Conservation (phyloP, 2,329 filamentous ascomycete species). For the Cyphellophora europaea region DNA sequence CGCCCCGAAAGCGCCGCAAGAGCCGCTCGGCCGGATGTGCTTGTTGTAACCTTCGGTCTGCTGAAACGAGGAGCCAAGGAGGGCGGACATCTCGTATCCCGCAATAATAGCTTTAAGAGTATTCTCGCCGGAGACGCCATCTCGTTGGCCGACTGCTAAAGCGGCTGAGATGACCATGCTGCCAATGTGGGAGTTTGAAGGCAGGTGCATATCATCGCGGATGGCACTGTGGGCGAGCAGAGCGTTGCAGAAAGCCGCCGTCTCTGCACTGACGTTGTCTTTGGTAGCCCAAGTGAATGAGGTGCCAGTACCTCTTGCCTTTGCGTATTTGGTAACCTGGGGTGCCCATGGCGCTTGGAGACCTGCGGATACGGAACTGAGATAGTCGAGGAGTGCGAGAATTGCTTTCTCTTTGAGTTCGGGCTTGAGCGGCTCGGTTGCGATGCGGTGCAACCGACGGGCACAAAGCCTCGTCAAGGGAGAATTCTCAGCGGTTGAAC, state of each 20-base stretch:
- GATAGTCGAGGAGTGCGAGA: conserved; percentile 4
- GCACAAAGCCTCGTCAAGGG: conserved; percentile 9
- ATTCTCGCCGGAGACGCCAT: conserved; percentile 5
- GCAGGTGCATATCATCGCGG: conserved; percentile 10
- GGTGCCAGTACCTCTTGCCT: not conserved
- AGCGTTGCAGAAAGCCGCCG: conserved; percentile 8
- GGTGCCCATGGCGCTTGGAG: not conserved
- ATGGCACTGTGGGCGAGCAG: conserved; percentile 6
- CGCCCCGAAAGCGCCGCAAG: conserved; percentile 6
- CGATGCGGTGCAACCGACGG: conserved; percentile 3
- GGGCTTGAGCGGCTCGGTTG: not conserved
- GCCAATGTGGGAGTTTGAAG: conserved; percentile 6
- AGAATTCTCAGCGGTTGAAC: conserved; percentile 32
- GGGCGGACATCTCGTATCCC: conserved; percentile 7
- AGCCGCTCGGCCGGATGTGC: conserved; percentile 7
- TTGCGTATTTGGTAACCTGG: conserved; percentile 2
- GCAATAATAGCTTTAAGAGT: conserved; percentile 4
- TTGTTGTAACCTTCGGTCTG: conserved; percentile 2
- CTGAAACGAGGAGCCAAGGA: conserved; percentile 6
- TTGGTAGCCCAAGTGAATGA: not conserved
- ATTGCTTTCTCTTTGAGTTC: conserved; percentile 5
- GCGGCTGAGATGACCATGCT: conserved; percentile 6
- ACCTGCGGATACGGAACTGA: conserved; percentile 4
- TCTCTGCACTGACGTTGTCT: conserved; percentile 4
- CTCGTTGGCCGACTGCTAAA: conserved; percentile 7